Evolutionary conservation across 495 filamentous ascomycete species (phyloP).

Genomic region (Xylaria longipes): DNA sequence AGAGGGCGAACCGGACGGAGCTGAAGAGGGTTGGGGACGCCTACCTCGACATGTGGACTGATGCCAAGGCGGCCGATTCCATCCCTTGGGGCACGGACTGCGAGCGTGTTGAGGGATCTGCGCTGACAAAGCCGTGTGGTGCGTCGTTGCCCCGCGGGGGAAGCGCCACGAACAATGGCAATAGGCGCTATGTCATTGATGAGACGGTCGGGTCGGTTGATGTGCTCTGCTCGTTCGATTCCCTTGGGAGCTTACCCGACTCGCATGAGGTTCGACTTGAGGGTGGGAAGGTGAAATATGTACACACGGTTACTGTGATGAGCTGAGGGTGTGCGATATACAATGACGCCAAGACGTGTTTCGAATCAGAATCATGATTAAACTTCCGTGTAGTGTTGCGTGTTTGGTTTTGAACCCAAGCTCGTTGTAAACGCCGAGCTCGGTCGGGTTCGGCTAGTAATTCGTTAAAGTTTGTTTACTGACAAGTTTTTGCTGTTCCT

Average conservation of each 20-base stretch:
- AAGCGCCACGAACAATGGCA: constrained; percentile 46
- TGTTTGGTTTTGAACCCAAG: background rate
- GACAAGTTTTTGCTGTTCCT: background rate
- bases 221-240: constrained; percentile 55
- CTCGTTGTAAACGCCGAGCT: background rate
- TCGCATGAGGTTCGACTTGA: constrained; percentile 55
- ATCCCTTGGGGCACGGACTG: constrained; percentile 57
- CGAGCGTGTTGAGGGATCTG: constrained; percentile 53
- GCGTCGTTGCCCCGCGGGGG: constrained; percentile 48
- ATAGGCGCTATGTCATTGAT: constrained; percentile 58
- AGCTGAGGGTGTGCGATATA: background rate
- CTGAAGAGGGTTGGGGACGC: constrained; percentile 53
- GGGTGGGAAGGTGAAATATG: constrained; percentile 54
- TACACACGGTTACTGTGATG: constrained; percentile 47
- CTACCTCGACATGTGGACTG: constrained; percentile 59
- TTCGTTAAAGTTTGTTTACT: background rate
- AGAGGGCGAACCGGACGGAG: constrained; percentile 43
- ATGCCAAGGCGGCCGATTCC: constrained; percentile 48
- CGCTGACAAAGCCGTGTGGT: constrained; percentile 49
- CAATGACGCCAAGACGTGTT: background rate
- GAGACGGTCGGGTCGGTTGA: constrained; percentile 54
- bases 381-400: background rate
- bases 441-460: background rate
- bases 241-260: constrained; percentile 51
- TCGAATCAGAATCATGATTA: background rate